A percentile compares a stretch with the other conserved stretches of the same genome.
phyloP scores from a whole-genome alignment of 768 basidiomycete species.

The Dentipellis sp. region DNA sequence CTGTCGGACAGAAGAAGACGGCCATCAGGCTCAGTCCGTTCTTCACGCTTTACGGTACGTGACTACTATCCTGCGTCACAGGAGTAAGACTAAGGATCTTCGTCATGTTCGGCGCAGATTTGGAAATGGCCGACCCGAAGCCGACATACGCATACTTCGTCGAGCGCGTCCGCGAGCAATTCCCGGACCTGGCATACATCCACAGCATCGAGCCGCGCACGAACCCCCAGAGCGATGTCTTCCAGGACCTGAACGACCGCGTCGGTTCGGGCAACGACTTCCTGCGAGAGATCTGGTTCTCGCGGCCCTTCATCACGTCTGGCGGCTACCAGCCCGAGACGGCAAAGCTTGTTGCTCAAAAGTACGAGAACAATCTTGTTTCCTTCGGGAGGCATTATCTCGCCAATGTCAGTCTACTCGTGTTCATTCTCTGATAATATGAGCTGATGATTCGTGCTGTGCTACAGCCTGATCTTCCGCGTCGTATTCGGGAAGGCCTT shows the following conservation, averaged over 20 bases:
- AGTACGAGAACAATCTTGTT: constrained; percentile 11
- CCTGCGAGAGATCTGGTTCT: constrained; percentile 14
- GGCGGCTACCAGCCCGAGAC: constrained; percentile 14
- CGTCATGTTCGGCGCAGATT: not conserved
- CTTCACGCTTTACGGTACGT: not conserved
- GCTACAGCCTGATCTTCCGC: constrained; percentile 10
- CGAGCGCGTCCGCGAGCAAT: constrained; percentile 12
- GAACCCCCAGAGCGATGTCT: not conserved
- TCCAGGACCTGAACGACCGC: not conserved
- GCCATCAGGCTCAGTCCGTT: constrained; percentile 26
- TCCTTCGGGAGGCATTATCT: constrained; percentile 19
- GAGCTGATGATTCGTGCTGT: not conserved
- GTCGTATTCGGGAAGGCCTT: constrained; percentile 3
- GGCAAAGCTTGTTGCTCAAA: constrained; percentile 12
- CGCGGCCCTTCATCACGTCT: constrained; percentile 8
- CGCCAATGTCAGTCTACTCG: constrained; percentile 18
- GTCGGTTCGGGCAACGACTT: constrained; percentile 6
- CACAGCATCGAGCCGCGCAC: constrained; percentile 22
- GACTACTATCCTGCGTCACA: not conserved
- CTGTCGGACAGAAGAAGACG: constrained; percentile 25
- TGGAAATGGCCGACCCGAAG: constrained; percentile 17
- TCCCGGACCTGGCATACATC: constrained; percentile 28
- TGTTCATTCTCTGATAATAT: not conserved
- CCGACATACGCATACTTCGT: constrained; percentile 19
- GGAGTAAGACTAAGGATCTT: not conserved